Evolutionary conservation across 1,139 yeast species (phyloP).

Genomic region (Arxiozyma bovina): DNA sequence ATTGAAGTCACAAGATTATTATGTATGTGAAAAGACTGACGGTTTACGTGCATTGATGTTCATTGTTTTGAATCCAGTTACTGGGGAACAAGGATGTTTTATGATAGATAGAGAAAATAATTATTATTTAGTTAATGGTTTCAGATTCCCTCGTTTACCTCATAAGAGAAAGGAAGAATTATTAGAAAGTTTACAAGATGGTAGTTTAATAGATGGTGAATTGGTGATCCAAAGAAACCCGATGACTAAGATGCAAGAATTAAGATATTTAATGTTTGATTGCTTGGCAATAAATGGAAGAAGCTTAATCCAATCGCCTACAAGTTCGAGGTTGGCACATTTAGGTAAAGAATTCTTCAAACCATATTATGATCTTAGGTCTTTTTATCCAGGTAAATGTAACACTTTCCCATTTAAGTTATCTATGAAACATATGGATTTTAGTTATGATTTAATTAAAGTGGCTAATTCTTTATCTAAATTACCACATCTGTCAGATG

Average conservation of each 20-base stretch:
- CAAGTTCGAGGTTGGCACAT: conserved; percentile 79
- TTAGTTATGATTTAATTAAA: conserved; percentile 66
- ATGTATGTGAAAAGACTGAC: conserved; percentile 93
- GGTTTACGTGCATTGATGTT: conserved; percentile 76
- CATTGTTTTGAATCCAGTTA: conserved; percentile 55
- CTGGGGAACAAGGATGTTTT: conserved; percentile 69
- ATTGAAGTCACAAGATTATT: conserved; percentile 57
- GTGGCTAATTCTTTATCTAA: conserved; percentile 68
- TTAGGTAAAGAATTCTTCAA: conserved; percentile 72
- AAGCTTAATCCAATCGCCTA: conserved; percentile 55
- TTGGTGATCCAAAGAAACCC: conserved; percentile 51
- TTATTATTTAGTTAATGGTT: conserved; percentile 67
- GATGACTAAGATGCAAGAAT: conserved; percentile 46
- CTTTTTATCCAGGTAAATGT: conserved; percentile 61
- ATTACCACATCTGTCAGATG: conserved; percentile 85
- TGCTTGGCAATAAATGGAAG: conserved; percentile 77
- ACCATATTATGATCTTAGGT: conserved; percentile 69
- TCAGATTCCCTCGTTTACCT: conserved; percentile 69
- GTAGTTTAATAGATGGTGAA: conserved; percentile 90
- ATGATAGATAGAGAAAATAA: conserved; percentile 82
- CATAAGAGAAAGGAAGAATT: conserved; percentile 39
- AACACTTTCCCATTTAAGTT: conserved; percentile 77
- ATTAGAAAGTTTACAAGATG: conserved; percentile 56
- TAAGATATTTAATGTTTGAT: conserved; percentile 82
- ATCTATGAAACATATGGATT: conserved; percentile 79